Percentiles rank a stretch among this genome's conserved stretches.
Conservation (phyloP, 2,329 filamentous ascomycete genomes). For the Colletotrichum sp. region DNA sequence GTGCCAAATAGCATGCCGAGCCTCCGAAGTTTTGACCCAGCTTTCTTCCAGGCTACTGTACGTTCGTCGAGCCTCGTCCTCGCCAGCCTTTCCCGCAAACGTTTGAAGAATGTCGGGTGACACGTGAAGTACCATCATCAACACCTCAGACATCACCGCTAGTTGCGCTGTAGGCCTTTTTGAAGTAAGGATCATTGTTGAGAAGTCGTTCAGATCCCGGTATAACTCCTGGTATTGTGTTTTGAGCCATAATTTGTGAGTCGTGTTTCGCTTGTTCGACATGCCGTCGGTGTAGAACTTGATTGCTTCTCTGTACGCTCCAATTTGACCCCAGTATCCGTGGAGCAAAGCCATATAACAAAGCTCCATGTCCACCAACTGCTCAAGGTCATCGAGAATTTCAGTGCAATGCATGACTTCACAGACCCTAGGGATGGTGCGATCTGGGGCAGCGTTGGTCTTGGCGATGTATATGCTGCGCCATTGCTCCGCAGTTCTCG, state of each 20-base stretch:
- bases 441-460: background rate
- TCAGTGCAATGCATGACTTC: slow-evolving; percentile 20
- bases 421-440: slow-evolving; percentile 6
- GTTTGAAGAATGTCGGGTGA: slow-evolving; percentile 47
- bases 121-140: slow-evolving; percentile 37
- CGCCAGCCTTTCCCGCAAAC: slow-evolving; percentile 46
- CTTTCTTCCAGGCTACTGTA: slow-evolving; percentile 35
- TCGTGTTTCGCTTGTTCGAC: slow-evolving; percentile 11
- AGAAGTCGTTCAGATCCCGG: slow-evolving; percentile 30
- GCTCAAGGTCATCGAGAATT: slow-evolving; percentile 17
- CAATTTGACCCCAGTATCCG: slow-evolving; percentile 36
- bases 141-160: slow-evolving; percentile 16
- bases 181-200: slow-evolving; percentile 23
- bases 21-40: slow-evolving; percentile 39
- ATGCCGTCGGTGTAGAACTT: slow-evolving; percentile 28
- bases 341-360: slow-evolving; percentile 32
- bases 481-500: slow-evolving; percentile 30
- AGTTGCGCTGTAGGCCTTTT: slow-evolving; percentile 15
- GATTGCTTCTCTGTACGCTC: slow-evolving; percentile 33
- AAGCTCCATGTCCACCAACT: slow-evolving; percentile 32
- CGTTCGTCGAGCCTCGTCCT: slow-evolving; percentile 38
- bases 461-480: slow-evolving; percentile 20
- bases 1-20: slow-evolving; percentile 34
- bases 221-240: slow-evolving; percentile 35
- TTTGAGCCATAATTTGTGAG: slow-evolving; percentile 32